Conservation (phyloP, 306 rosid species). For the Potentilla sterilis region DNA sequence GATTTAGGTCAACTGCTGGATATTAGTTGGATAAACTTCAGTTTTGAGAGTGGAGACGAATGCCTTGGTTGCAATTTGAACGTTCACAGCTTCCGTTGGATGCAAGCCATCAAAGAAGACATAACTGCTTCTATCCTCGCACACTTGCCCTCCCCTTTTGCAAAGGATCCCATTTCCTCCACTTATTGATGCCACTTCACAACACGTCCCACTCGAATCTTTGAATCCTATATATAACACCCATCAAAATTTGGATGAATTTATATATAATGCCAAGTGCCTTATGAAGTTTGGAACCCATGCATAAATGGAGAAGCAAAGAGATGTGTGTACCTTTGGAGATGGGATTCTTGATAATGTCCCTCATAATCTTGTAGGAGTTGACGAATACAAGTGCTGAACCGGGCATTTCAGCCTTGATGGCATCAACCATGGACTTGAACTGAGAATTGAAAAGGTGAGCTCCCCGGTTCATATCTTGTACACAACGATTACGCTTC, state of each 20-base stretch:
- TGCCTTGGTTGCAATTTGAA: conserved; percentile 41
- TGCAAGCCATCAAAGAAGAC: conserved; percentile 51
- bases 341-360: conserved; percentile 34
- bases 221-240: conserved; percentile 27
- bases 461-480: conserved; percentile 38
- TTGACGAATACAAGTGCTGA: conserved; percentile 39
- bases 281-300: too few species aligned
- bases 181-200: conserved; percentile 34
- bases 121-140: conserved; percentile 31
- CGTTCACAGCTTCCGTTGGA: conserved; percentile 52
- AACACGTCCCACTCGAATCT: conserved; percentile 31
- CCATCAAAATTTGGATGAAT: background rate
- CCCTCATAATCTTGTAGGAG: conserved; percentile 40
- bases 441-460: conserved; percentile 38
- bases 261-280: background rate
- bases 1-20: conserved; percentile 23
- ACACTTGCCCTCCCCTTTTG: conserved; percentile 37
- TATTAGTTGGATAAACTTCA: conserved; percentile 53
- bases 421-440: conserved; percentile 32
- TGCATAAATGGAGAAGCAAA: background rate
- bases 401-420: conserved; percentile 26
- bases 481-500: conserved; percentile 18
- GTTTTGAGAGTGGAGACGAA: conserved; percentile 29
- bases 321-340: conserved; percentile 23
- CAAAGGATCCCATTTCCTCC: conserved; percentile 47